A percentile compares a stretch with the other conserved stretches of the same genome.
These are phyloP conservation scores for Breynia disticha DNA, from an alignment of 441 rosid genomes.

Conservation along the genomic window DNA sequence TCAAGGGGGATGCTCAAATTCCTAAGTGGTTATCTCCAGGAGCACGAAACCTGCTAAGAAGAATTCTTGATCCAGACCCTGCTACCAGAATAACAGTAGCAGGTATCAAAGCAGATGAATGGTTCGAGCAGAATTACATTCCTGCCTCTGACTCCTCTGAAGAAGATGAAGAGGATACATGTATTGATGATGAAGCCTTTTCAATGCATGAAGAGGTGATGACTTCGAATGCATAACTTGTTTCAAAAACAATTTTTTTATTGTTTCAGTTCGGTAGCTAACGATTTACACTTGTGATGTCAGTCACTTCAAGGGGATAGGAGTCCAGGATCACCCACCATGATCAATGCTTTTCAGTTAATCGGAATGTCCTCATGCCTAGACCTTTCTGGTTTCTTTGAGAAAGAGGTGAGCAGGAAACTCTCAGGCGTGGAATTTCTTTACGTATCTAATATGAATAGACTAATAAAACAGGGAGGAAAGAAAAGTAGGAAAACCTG, in stretches of 20 bases:
- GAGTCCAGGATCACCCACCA: conserved; percentile 46
- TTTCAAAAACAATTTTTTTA: neutral
- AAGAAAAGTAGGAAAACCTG: too few relatives aligned
- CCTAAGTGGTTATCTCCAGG: conserved; percentile 80
- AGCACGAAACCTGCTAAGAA: conserved; percentile 62
- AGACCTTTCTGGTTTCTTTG: conserved; percentile 96
- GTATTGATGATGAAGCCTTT: conserved; percentile 40
- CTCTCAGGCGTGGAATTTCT: too few relatives aligned
- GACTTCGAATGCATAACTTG: neutral
- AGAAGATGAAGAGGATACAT: conserved; percentile 64
- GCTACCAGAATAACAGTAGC: conserved; percentile 51
- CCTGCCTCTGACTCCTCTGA: conserved; percentile 53
- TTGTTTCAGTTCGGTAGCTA: neutral
- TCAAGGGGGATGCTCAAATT: conserved; percentile 77
- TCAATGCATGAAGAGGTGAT: conserved; percentile 45
- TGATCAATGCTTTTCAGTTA: conserved; percentile 83
- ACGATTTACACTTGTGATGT: conserved; percentile 7
- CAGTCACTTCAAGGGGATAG: conserved; percentile 30
- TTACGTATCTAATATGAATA: too few relatives aligned
- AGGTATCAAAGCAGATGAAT: conserved; percentile 61
- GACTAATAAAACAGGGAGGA: too few relatives aligned
- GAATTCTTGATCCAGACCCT: conserved; percentile 88
- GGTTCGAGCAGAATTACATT: conserved; percentile 65
- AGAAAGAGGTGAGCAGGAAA: conserved; percentile 55
- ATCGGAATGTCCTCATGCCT: conserved; percentile 97